These are phyloP conservation scores for Curvularia verruculosa DNA, from an alignment of 2,329 filamentous ascomycete genomes.

Conservation along the genomic window DNA sequence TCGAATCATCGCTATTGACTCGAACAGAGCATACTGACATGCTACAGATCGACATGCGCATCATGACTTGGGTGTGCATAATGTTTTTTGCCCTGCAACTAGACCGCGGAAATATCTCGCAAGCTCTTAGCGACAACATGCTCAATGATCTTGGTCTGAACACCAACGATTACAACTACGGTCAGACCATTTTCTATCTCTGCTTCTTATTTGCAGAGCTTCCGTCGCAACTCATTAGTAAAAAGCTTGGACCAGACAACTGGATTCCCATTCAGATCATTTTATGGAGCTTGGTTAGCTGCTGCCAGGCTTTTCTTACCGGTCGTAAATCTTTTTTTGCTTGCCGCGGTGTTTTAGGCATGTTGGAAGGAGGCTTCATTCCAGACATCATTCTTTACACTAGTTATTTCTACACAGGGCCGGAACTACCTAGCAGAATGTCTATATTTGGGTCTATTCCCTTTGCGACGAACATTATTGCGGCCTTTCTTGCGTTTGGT, in stretches of 20 bases:
- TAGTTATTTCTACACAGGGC: slow-evolving; percentile 76
- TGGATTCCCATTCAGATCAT: slow-evolving; percentile 53
- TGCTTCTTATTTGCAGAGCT: slow-evolving; percentile 71
- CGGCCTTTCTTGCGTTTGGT: slow-evolving; percentile 63
- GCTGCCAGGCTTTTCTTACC: slow-evolving; percentile 73
- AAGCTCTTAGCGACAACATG: slow-evolving; percentile 47
- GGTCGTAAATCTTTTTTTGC: slow-evolving; percentile 54
- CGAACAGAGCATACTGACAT: not conserved
- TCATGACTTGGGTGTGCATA: slow-evolving; percentile 59
- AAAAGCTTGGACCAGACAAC: slow-evolving; percentile 54
- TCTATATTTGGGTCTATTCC: slow-evolving; percentile 68
- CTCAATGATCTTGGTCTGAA: slow-evolving; percentile 41
- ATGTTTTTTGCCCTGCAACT: slow-evolving; percentile 63
- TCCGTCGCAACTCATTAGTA: slow-evolving; percentile 56
- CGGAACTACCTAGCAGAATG: slow-evolving; percentile 70
- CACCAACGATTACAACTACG: slow-evolving; percentile 50
- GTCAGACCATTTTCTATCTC: slow-evolving; percentile 69
- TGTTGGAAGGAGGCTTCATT: slow-evolving; percentile 62
- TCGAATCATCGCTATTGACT: not conserved
- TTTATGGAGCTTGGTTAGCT: slow-evolving; percentile 57
- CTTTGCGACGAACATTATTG: slow-evolving; percentile 57
- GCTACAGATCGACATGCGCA: slow-evolving; percentile 56
- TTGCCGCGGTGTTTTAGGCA: slow-evolving; percentile 52
- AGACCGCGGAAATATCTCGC: slow-evolving; percentile 55
- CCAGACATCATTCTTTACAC: slow-evolving; percentile 70